Percentiles rank a stretch among this genome's conserved stretches.
These are phyloP conservation scores for Setomelanomma holmii DNA, from an alignment of 2,329 filamentous ascomycete genomes.

Conservation along the genomic window DNA sequence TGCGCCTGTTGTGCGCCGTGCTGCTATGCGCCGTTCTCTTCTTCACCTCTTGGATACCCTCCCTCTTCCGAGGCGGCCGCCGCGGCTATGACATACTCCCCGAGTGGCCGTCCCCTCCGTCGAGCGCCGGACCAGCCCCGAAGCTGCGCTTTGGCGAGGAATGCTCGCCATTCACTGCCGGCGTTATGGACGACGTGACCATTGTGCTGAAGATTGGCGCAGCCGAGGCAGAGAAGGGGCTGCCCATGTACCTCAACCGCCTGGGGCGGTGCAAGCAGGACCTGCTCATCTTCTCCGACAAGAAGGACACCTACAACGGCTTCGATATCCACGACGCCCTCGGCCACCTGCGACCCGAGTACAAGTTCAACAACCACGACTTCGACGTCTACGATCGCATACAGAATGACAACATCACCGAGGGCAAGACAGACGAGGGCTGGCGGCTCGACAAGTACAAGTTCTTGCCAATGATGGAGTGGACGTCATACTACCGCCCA, in stretches of 20 bases:
- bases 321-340: constrained; percentile 57
- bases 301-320: constrained; percentile 60
- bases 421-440: constrained; percentile 57
- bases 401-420: constrained; percentile 48
- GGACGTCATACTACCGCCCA: constrained; percentile 50
- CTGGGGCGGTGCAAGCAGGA: constrained; percentile 63
- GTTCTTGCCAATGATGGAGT: constrained; percentile 63
- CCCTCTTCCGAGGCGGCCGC: constrained; percentile 34
- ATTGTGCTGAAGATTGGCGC: constrained; percentile 66
- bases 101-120: constrained; percentile 33
- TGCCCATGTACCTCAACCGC: constrained; percentile 63
- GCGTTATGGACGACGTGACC: constrained; percentile 56
- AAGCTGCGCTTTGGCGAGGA: constrained; percentile 36
- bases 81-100: constrained; percentile 42
- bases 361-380: constrained; percentile 55
- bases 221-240: constrained; percentile 62
- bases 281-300: constrained; percentile 66
- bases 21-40: constrained; percentile 31
- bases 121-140: constrained; percentile 23
- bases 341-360: constrained; percentile 51
- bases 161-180: constrained; percentile 41
- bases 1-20: constrained; percentile 42
- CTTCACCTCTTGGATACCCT: constrained; percentile 27
- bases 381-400: constrained; percentile 59
- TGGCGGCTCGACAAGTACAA: constrained; percentile 67